Percentiles rank a stretch among this genome's conserved stretches.
Conservation (phyloP, 768 basidiomycete genomes). For the Phylloporus rhodoxanthus region DNA sequence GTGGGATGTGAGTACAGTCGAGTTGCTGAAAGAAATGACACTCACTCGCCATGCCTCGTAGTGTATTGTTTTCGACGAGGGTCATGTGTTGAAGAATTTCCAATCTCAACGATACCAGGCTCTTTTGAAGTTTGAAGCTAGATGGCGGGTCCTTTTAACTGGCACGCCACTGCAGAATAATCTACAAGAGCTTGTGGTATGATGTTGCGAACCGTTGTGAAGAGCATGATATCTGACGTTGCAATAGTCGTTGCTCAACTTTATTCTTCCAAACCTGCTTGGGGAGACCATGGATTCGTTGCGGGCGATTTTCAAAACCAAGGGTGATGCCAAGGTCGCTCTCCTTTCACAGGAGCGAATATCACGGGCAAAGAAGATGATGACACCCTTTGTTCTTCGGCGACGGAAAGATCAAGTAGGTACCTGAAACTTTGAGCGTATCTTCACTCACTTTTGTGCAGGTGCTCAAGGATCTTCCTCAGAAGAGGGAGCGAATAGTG, state of each 20-base stretch:
- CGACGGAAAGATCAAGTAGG: constrained; percentile 88
- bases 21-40: neutral
- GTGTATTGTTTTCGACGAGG: constrained; percentile 96
- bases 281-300: constrained; percentile 69
- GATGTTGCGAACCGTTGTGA: constrained; percentile 24
- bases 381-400: constrained; percentile 98
- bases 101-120: constrained; percentile 95
- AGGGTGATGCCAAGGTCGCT: constrained; percentile 84
- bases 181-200: constrained; percentile 80
- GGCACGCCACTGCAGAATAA: constrained; percentile 95
- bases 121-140: constrained; percentile 75
- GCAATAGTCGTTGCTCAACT: constrained; percentile 88
- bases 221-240: constrained; percentile 4
- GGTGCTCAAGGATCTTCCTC: constrained; percentile 90
- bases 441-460: constrained; percentile 26
- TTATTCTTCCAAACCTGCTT: constrained; percentile 92
- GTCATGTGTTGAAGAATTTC: constrained; percentile 95
- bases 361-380: constrained; percentile 95
- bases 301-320: constrained; percentile 94
- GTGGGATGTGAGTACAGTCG: constrained; percentile 73
- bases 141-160: constrained; percentile 88
- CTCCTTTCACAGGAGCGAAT: constrained; percentile 90
- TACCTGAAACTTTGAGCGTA: neutral
- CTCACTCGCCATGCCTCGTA: constrained; percentile 35
- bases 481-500: constrained; percentile 88